Percentiles rank a stretch among this genome's conserved stretches.
Conservation (phyloP, 305 asterid species). For the Fraxinus nigra region DNA sequence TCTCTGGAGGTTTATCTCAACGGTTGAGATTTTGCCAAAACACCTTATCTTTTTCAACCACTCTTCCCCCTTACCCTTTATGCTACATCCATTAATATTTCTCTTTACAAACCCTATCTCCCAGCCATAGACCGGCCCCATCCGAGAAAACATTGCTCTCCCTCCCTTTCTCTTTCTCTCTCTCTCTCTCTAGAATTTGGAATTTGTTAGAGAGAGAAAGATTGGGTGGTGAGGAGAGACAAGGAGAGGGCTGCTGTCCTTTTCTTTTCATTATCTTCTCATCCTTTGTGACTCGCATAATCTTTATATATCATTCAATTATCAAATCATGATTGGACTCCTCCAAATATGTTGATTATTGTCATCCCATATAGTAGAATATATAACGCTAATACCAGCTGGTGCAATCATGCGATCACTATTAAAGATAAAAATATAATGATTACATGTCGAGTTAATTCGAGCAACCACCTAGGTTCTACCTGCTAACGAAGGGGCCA, state of each 20-base stretch:
- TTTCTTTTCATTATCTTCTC: not conserved
- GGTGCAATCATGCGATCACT: no score
- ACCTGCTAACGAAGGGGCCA: no score
- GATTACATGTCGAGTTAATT: no score
- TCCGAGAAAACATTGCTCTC: not conserved
- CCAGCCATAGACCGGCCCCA: not conserved
- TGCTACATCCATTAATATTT: not conserved
- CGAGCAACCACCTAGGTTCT: no score
- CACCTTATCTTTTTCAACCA: not conserved
- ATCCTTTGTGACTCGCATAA: not conserved
- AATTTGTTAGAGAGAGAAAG: not conserved
- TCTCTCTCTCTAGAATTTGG: not conserved
- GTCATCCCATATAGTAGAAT: not conserved
- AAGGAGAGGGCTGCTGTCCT: not conserved
- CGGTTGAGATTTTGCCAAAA: not conserved
- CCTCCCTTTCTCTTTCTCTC: no score
- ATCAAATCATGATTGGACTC: not conserved
- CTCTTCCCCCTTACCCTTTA: not conserved
- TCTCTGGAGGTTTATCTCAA: not conserved
- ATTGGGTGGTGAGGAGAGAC: not conserved
- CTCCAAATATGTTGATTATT: not conserved
- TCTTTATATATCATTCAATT: not conserved
- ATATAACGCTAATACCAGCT: no score
- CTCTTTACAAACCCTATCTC: not conserved
- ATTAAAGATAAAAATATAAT: no score